phyloP scores from a whole-genome alignment of 371 early-diverging fungal genomes.

The Mortierella sp. region DNA sequence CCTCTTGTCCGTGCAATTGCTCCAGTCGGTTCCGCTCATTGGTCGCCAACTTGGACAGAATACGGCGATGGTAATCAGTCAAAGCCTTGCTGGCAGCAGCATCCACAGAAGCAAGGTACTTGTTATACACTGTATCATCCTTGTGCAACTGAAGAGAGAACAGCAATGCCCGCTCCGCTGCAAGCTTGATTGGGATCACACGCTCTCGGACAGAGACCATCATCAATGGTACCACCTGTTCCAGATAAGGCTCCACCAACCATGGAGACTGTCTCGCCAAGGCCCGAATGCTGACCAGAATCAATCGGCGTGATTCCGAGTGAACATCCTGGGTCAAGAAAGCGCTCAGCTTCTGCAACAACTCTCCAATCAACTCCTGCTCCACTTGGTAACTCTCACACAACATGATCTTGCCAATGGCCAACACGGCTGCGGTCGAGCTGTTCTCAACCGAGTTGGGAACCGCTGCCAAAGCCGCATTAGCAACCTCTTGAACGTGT shows the following conservation, averaged over 20 bases:
- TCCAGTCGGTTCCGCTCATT: constrained; percentile 53
- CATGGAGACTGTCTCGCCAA: constrained; percentile 57
- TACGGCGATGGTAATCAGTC: constrained; percentile 71
- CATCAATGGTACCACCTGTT: constrained; percentile 67
- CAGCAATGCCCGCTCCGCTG: constrained; percentile 82
- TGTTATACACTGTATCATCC: constrained; percentile 53
- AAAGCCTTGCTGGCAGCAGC: constrained; percentile 59
- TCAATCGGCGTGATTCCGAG: constrained; percentile 58
- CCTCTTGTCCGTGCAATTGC: constrained; percentile 53
- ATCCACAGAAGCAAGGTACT: constrained; percentile 60
- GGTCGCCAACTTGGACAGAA: constrained; percentile 64
- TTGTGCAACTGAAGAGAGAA: constrained; percentile 70
- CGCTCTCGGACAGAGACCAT: constrained; percentile 82
- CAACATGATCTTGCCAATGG: constrained; percentile 61
- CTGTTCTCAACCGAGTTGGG: constrained; percentile 33
- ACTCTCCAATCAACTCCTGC: constrained; percentile 44
- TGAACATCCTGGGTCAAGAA: constrained; percentile 46
- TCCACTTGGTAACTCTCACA: constrained; percentile 57
- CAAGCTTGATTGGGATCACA: constrained; percentile 82
- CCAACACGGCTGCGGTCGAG: constrained; percentile 58
- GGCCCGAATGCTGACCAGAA: constrained; percentile 54
- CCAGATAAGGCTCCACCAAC: constrained; percentile 60
- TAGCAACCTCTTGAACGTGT: constrained; percentile 43
- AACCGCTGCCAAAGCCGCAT: constrained; percentile 35
- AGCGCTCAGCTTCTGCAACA: constrained; percentile 50